phyloP scores from a whole-genome alignment of 768 basidiomycete species.

The Floccularia luteovirens region DNA sequence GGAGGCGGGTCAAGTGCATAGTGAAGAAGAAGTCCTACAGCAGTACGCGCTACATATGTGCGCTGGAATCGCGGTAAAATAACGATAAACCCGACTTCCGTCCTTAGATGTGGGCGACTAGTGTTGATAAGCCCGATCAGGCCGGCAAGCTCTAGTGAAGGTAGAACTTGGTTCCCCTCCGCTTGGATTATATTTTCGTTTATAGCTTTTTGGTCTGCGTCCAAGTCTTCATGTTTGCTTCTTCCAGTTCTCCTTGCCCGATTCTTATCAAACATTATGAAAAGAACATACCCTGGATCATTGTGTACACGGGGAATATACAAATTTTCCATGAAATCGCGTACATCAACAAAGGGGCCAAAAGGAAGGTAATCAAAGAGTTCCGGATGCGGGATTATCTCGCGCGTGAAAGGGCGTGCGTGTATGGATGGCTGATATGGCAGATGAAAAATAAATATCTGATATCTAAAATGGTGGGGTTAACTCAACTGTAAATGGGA shows the following conservation, averaged over 20 bases:
- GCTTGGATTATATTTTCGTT: too few species aligned
- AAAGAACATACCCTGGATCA: conserved; percentile 30
- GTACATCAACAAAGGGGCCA: conserved; percentile 33
- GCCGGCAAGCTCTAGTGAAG: conserved; percentile 33
- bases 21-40: conserved; percentile 40
- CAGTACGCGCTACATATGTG: conserved; percentile 55
- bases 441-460: background rate
- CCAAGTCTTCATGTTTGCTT: too few species aligned
- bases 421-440: conserved; percentile 35
- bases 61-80: conserved; percentile 52
- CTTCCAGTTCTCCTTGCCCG: conserved; percentile 9
- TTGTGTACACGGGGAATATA: conserved; percentile 25
- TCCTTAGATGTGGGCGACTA: conserved; percentile 27
- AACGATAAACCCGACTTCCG: conserved; percentile 50
- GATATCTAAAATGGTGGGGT: conserved; percentile 1
- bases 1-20: conserved; percentile 35
- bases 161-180: too few species aligned
- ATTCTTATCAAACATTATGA: conserved; percentile 48
- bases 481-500: conserved; percentile 38
- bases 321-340: conserved; percentile 26
- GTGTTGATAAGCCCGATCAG: conserved; percentile 43
- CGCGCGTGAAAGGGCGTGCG: conserved; percentile 27
- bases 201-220: too few species aligned
- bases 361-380: conserved; percentile 42
- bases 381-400: conserved; percentile 23